A percentile compares a stretch with the other conserved stretches of the same genome.
Evolutionary conservation across 805 yeast genomes (phyloP).

Genomic region (Candida andamanensis): DNA sequence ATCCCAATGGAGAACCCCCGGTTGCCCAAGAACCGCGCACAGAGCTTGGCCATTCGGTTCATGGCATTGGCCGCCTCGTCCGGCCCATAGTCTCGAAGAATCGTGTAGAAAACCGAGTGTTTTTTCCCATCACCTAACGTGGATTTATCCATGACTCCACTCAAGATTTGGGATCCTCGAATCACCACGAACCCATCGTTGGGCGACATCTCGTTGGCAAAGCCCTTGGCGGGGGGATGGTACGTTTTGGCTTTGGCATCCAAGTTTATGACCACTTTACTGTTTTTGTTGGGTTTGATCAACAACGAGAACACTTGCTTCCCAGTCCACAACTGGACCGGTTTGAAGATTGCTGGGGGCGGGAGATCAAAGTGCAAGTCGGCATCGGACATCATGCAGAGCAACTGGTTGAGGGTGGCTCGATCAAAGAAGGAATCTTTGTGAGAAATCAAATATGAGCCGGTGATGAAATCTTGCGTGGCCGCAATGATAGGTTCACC

Average conservation of each 20-base stretch:
- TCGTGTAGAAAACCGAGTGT: constrained; percentile 92
- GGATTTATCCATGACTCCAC: constrained; percentile 97
- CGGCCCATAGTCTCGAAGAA: constrained; percentile 94
- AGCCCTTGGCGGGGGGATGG: constrained; percentile 62
- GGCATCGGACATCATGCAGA: constrained; percentile 96
- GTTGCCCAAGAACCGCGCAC: constrained; percentile 92
- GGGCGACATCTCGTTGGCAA: constrained; percentile 92
- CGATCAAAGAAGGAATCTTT: constrained; percentile 92
- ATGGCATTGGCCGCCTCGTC: constrained; percentile 91
- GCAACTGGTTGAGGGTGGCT: constrained; percentile 72
- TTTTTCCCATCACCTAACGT: constrained; percentile 97
- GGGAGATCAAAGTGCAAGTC: constrained; percentile 84
- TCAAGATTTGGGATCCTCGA: constrained; percentile 79
- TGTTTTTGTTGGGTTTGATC: constrained; percentile 71
- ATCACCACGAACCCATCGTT: constrained; percentile 93
- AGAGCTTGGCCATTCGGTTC: constrained; percentile 99
- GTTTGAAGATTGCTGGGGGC: constrained; percentile 90
- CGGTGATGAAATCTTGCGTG: constrained; percentile 98
- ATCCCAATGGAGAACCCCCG: constrained; percentile 97
- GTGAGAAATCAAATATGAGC: constrained; percentile 85
- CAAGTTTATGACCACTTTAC: constrained; percentile 80
- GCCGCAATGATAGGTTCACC: constrained; percentile 99
- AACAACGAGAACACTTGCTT: constrained; percentile 88
- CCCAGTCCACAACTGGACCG: constrained; percentile 92
- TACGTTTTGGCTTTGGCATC: constrained; percentile 94